Base-by-base conservation (phyloP, 1,139 yeast species). In the Yamadazyma conglobata region DNA sequence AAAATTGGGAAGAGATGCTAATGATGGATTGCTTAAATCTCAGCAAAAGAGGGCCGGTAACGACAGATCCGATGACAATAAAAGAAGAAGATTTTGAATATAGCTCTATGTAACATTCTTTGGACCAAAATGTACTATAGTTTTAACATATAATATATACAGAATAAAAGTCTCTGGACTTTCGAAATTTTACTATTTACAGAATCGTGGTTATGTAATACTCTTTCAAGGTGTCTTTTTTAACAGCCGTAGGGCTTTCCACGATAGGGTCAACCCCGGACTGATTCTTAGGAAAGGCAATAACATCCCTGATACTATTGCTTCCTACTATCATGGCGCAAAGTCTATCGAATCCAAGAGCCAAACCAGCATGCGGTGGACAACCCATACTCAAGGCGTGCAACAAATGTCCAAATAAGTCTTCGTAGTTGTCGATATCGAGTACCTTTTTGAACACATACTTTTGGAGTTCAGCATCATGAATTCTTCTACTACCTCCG, bases 331-430 rank as follows among this genome's bases (percentile, higher is more conserved):
- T 54, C 89, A 91, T 87, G 2, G 98, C 94, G 48, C 94, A 80
- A 65, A 91, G 65, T 39, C 99, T 67, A 55, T 91, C 99, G 46
- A 91, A 85, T 0, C 98, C 99, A 33, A 91, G 66, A 0, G 98
- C 99, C 31, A 91, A 66, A 0, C 99, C 99, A 3, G 97, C 96
- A 60, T 91, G 99, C 0, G 99, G 98, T 0, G 99, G 99, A 50
- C 97, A 88, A 1, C 98, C 98, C 62, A 85, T 78, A 25, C 77
- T 75, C 37, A 91, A 73, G 0, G 96, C 96, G 27, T 70, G 66
- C 19, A 93, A 63, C 28, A 91, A 65, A 56, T 93, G 99, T 0
- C 95, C 95, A 63, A 91, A 91, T n/a, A 87, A 61, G 12, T 56
- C 52, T 28, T 79, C 66, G 31, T 83, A 71, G 41, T 85, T 65